Evolutionary conservation across 495 filamentous ascomycete species (phyloP).

Genomic region (Penicillium malachiteum): DNA sequence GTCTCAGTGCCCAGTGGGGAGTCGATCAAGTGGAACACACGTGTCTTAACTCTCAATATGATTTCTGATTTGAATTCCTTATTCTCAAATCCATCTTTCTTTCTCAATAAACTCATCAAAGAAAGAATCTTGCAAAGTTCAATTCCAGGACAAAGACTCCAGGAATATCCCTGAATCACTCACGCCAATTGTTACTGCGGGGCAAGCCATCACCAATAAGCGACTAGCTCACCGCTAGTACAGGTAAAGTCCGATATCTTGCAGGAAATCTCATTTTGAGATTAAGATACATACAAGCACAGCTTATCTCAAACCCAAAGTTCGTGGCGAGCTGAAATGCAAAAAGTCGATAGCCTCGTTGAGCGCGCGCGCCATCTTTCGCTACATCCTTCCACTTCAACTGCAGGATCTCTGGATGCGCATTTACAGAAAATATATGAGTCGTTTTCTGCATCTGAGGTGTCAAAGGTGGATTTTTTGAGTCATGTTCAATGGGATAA

Average conservation of each 20-base stretch:
- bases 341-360: conserved; percentile 14
- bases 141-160: too few relatives aligned
- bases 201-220: too few relatives aligned
- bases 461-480: conserved; percentile 20
- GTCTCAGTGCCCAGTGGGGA: conserved; percentile 9
- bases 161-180: too few relatives aligned
- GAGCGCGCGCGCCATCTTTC: conserved; percentile 21
- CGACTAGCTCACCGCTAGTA: too few relatives aligned
- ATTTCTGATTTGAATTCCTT: neutral
- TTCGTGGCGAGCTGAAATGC: conserved; percentile 8
- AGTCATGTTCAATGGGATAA: conserved; percentile 26
- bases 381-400: conserved; percentile 4
- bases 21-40: conserved; percentile 9
- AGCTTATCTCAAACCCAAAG: too few relatives aligned
- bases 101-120: neutral
- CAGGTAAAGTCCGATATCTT: too few relatives aligned
- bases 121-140: neutral
- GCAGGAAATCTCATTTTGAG: too few relatives aligned
- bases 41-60: neutral
- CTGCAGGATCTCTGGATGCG: conserved; percentile 12
- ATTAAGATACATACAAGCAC: too few relatives aligned
- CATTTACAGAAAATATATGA: conserved; percentile 38
- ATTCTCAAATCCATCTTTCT: too few relatives aligned
- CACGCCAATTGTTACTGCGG: too few relatives aligned
- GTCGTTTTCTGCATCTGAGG: conserved; percentile 12